Conservation (phyloP, 2,329 filamentous ascomycete genomes). For the Cucurbitaria berberidis region DNA sequence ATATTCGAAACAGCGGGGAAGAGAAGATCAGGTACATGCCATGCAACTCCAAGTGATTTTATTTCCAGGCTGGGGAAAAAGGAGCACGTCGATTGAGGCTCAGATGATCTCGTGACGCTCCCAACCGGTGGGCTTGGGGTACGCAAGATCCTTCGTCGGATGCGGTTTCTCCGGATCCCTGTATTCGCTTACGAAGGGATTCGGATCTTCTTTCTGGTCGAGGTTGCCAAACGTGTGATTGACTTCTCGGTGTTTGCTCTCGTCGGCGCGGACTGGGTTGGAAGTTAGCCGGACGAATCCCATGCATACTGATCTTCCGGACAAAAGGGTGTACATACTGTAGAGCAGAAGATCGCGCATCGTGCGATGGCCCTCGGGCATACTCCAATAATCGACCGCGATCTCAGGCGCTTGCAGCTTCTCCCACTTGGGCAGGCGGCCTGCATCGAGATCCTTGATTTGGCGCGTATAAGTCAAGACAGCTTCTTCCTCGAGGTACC, state of each 20-base stretch:
- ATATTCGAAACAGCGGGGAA: constrained; percentile 11
- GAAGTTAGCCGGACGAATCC: constrained; percentile 9
- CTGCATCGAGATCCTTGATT: constrained; percentile 83
- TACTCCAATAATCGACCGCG: constrained; percentile 90
- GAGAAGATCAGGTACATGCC: neutral
- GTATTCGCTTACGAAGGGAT: constrained; percentile 87
- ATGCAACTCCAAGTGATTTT: neutral
- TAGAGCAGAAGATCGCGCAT: constrained; percentile 91
- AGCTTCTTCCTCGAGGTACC: constrained; percentile 96
- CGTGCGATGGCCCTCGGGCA: constrained; percentile 80
- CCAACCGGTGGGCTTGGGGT: constrained; percentile 75
- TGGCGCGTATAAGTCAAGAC: constrained; percentile 93
- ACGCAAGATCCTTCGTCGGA: constrained; percentile 70
- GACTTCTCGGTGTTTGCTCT: constrained; percentile 76
- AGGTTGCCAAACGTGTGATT: constrained; percentile 95
- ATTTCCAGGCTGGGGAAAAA: neutral
- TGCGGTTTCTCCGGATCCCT: constrained; percentile 71
- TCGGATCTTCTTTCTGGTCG: constrained; percentile 83
- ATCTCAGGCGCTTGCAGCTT: constrained; percentile 83
- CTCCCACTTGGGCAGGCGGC: constrained; percentile 82
- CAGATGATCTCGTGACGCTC: constrained; percentile 71
- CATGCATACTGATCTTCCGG: too few relatives aligned
- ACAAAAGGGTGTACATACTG: constrained; percentile 60
- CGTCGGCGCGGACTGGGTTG: constrained; percentile 45
- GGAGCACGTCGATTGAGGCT: neutral